Evolutionary conservation across 2,329 filamentous ascomycete species (phyloP), one percentile per base, ranked within the genome.

Genomic region (Ascochyta pisi): DNA sequence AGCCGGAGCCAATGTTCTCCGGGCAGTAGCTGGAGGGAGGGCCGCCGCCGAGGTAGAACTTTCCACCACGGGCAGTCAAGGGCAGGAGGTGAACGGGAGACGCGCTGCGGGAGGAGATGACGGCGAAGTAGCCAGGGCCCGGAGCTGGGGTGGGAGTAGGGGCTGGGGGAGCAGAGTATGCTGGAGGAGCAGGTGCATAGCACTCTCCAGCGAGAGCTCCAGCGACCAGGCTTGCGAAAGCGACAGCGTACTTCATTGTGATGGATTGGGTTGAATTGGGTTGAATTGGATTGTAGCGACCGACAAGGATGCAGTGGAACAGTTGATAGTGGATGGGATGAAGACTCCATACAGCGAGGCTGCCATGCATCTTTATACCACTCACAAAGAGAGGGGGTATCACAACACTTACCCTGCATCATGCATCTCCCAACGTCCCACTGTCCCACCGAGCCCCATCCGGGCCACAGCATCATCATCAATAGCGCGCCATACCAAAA

Each of bases 11-110:
- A 1, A 78, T 15, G 16, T 13, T 34, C 23, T 41, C 16, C 1
- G 83, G 83, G 69, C 83, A 86, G 73, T 81, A 84, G 42, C 79
- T 76, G 2, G 76, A 63, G 3, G 83, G 75, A 3, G 81, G 75
- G 1, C 70, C 52, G 15, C 78, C 78, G 23, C 82, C 82, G 31
- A 85, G 73, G 63, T 72, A 84, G 75, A 86, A 84, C 42, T 76
- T 76, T 29, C 73, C 68, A 34, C 77, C 78, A n/a, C 73, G 72
- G 33, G 83, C 83, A 39, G 79, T 79, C 57, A 85, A 67, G 13
- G 73, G 61, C 13, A 73, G 67, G 19, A 78, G 70, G 69, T 86
- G 81, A 64, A 86, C 78, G 34, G 79, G 79, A 1, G 80, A 82
- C 23, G 70, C 80, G 27, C 78, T 80, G 65, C 78, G 78, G 44